Percentiles rank a stretch among this genome's conserved stretches.
Evolutionary conservation across 2,329 filamentous ascomycete species (phyloP).

Genomic region (Phoma herbarum): DNA sequence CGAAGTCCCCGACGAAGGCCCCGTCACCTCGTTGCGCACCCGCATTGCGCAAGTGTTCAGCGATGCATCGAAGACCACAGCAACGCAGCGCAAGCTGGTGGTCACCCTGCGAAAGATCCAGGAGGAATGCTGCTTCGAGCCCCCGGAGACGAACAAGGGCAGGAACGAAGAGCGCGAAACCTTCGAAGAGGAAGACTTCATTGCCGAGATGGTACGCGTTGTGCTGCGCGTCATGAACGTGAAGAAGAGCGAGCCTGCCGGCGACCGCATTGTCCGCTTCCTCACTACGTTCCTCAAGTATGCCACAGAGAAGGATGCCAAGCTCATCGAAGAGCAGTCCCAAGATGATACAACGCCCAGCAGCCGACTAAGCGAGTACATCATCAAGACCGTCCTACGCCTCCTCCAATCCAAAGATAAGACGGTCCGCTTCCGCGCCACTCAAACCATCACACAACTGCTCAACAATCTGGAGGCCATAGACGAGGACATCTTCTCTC

Average conservation of each 20-base stretch:
- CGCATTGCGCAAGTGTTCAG: constrained; percentile 69
- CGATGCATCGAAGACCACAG: constrained; percentile 83
- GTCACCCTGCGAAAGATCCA: constrained; percentile 91
- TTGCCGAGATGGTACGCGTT: constrained; percentile 83
- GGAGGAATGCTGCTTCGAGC: constrained; percentile 76
- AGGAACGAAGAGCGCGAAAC: constrained; percentile 62
- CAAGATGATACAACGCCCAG: constrained; percentile 84
- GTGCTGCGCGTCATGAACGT: constrained; percentile 82
- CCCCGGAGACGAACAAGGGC: constrained; percentile 56
- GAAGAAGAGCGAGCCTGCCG: constrained; percentile 89
- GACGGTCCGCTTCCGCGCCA: constrained; percentile 85
- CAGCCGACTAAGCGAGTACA: constrained; percentile 75
- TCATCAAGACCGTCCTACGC: constrained; percentile 77
- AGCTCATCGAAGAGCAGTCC: constrained; percentile 71
- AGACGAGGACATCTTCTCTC: constrained; percentile 88
- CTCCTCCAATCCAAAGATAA: constrained; percentile 91
- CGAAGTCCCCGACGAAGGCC: constrained; percentile 74
- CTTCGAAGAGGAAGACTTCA: constrained; percentile 87
- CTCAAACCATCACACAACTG: constrained; percentile 88
- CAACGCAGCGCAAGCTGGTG: constrained; percentile 87
- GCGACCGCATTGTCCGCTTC: constrained; percentile 86
- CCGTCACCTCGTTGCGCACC: constrained; percentile 73
- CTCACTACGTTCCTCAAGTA: constrained; percentile 85
- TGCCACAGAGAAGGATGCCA: constrained; percentile 62
- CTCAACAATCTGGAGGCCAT: constrained; percentile 92